Base-by-base conservation (phyloP, 1,284 basidiomycete genomes). In the Moniliella sp. region DNA sequence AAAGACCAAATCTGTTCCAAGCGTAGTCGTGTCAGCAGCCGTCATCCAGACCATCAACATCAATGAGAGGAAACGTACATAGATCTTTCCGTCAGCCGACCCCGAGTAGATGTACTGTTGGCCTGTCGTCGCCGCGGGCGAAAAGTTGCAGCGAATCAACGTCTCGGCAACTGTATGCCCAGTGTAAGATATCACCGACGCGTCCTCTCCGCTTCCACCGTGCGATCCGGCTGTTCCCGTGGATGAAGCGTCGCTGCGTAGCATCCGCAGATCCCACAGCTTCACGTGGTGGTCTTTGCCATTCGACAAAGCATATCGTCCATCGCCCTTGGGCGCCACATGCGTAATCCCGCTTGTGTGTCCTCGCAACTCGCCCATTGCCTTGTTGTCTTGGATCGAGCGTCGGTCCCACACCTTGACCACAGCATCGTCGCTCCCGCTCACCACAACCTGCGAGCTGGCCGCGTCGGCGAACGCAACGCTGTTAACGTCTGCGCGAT, bases 371-470 rank as follows among this genome's bases (percentile, higher is more conserved):
- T 86, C 77, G 15, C 88, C 88, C 0, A 82, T 82, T 1, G 88
- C 82, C 44, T 77, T 80, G 29, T 67, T 69, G 2, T 77, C 49
- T 0, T 39, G 73, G 12, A 97, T 64, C 1, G 82, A 88, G 15
- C 91, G 73, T 31, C 91, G 74, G 61, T 97, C 88, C 52, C 88
- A 97, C 34, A 97, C 75, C 69, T 94, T 94, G 43, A 94, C 65
- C 60, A 78, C 86, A 0, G 74, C 75, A 57, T 97, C 88, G 55
- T 97, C 88, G 0, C 80, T 83, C 0, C 80, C 88, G 42, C 79
- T 84, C 28, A 94, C 73, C 12, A 97, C 70, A 25, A 97, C 73
- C 54, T 97, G 93, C 13, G 83, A 83, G 11, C 80, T 83, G 0
- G 74, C 71, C 17, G 76, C 74, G 55, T 93, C 84, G 2, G 86